Base-by-base conservation (phyloP, 441 rosid species). In the Rhodomyrtus psidioides region DNA sequence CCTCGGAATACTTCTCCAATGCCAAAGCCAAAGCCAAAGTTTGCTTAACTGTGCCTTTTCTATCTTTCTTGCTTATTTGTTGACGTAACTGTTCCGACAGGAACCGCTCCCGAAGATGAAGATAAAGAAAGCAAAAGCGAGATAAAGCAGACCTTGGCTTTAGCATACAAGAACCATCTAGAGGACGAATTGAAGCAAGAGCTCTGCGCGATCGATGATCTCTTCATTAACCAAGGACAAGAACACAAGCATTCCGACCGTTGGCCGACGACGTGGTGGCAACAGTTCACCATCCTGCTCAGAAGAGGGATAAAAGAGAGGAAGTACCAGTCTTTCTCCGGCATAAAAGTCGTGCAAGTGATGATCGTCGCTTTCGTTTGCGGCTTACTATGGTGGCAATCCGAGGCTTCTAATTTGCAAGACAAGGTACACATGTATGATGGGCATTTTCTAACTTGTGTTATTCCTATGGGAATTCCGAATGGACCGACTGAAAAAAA, bases 191-290 rank as follows among this genome's bases (percentile, higher is more conserved):
- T 88, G 85, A 89, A 86, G 85, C 82, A 12, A 0, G 87, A 86
- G 82, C 79, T 70, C 42, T 21, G 79, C 2, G 9, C n/a, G n/a
- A 23, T 88, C 23, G 62, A 82, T 23, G 87, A 83, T 21, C 10
- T 16, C 51, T 5, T 70, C 79, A 39, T 21, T 3, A 24, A 39
- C 49, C 49, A 70, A 39, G 79, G 79, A 70, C 79, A 70, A 15
- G 88, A 83, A 26, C 84, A 65, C 27, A 89, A 79, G 53, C 65
- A 82, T 44, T 46, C 62, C 54, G 59, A 85, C 10, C 34, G 83
- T 24, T 92, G 95, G 94, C 81, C 89, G 10, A 92, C 92, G 17
- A 92, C 90, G 34, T 94, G 97, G 95, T 90, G 90, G 93, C 95
- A 94, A 87, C 93, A 94, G 60, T 92, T 92, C 75, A 79, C 60